Evolutionary conservation across 805 yeast genomes (phyloP).

Genomic region (Zygoascus biomembranicola): DNA sequence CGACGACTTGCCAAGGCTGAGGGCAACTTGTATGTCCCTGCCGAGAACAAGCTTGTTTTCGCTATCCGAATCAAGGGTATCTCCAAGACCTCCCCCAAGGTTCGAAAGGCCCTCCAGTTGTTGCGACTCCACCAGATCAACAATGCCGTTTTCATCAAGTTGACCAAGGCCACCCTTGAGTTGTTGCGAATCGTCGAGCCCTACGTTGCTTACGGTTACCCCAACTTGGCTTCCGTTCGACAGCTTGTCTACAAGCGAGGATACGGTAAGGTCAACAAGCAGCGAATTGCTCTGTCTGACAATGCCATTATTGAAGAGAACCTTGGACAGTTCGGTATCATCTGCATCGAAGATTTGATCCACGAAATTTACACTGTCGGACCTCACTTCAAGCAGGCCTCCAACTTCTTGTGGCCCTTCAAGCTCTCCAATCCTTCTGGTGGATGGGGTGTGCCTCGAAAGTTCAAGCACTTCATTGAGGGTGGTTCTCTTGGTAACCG

Average conservation of each 20-base stretch:
- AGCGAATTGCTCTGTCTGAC: slow-evolving; percentile 65
- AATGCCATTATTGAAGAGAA: slow-evolving; percentile 63
- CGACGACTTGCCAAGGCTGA: slow-evolving; percentile 91
- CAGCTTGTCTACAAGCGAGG: slow-evolving; percentile 77
- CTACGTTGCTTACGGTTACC: slow-evolving; percentile 78
- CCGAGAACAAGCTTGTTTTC: slow-evolving; percentile 89
- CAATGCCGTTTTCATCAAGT: slow-evolving; percentile 72
- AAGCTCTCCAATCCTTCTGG: slow-evolving; percentile 75
- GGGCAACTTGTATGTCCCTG: slow-evolving; percentile 90
- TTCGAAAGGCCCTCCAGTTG: slow-evolving; percentile 85
- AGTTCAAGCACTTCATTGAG: slow-evolving; percentile 78
- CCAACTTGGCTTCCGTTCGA: slow-evolving; percentile 65
- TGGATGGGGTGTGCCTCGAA: slow-evolving; percentile 75
- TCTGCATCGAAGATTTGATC: slow-evolving; percentile 68
- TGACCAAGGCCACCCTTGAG: slow-evolving; percentile 75
- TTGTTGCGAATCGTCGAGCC: slow-evolving; percentile 73
- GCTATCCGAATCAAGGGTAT: slow-evolving; percentile 99
- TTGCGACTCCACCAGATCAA: slow-evolving; percentile 72
- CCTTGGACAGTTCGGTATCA: slow-evolving; percentile 69
- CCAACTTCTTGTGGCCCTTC: slow-evolving; percentile 84
- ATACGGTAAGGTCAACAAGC: slow-evolving; percentile 73
- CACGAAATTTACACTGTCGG: slow-evolving; percentile 81
- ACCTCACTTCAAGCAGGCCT: slow-evolving; percentile 79
- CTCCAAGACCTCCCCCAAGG: slow-evolving; percentile 97
- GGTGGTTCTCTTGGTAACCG: slow-evolving; percentile 85